Evolutionary conservation across 495 filamentous ascomycete species (phyloP).

Genomic region (Daldinia caldariorum): DNA sequence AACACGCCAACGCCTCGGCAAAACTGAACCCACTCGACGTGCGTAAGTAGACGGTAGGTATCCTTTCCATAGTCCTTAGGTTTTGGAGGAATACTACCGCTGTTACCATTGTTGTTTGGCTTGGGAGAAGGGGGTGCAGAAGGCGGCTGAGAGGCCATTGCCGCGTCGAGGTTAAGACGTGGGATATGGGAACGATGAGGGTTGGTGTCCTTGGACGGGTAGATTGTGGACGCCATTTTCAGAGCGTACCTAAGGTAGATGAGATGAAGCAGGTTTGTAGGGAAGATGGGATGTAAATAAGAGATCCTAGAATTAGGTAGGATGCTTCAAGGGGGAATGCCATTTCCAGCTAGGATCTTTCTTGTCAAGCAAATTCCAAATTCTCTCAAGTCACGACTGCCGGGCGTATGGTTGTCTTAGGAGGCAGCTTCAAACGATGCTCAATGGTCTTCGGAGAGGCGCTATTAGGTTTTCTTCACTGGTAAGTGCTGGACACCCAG

Average conservation of each 20-base stretch:
- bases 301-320: constrained; percentile 2
- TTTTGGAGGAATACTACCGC: constrained; percentile 11
- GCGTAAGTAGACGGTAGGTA: constrained; percentile 51
- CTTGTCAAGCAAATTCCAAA: not conserved
- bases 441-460: not conserved
- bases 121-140: constrained; percentile 26
- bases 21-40: constrained; percentile 57
- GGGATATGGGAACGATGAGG: constrained; percentile 27
- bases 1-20: constrained; percentile 59
- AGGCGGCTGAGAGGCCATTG: constrained; percentile 31
- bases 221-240: constrained; percentile 37
- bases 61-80: constrained; percentile 23
- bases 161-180: constrained; percentile 25
- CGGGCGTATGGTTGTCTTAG: not conserved
- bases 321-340: constrained; percentile 2
- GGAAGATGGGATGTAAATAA: not conserved
- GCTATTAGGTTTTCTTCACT: not conserved
- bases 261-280: constrained; percentile 13
- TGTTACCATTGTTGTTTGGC: constrained; percentile 22
- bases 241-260: constrained; percentile 13
- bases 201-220: constrained; percentile 27
- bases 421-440: constrained; percentile 15
- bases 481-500: not conserved
- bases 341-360: constrained; percentile 17
- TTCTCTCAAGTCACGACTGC: constrained; percentile 5